These are phyloP conservation scores for Erythrobasidium hasegawianum DNA, from an alignment of 1,284 basidiomycete species.

Conservation along the genomic window DNA sequence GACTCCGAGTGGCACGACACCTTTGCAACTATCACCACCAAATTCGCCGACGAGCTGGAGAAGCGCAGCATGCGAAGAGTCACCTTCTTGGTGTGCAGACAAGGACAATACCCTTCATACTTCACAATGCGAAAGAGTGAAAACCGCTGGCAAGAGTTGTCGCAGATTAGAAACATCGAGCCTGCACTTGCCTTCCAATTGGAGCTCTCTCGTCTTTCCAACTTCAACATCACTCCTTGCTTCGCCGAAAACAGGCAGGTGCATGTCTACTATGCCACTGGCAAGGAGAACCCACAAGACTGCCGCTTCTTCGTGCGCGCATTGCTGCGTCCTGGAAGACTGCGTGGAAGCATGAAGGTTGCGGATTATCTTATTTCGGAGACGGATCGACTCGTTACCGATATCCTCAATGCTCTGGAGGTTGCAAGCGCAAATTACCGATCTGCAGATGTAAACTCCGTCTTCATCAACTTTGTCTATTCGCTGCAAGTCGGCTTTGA, in stretches of 20 bases:
- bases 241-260: slow-evolving; percentile 93
- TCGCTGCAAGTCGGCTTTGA: slow-evolving; percentile 91
- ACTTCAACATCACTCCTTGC: slow-evolving; percentile 92
- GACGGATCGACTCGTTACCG: slow-evolving; percentile 92
- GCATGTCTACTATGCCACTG: slow-evolving; percentile 90
- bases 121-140: slow-evolving; percentile 76
- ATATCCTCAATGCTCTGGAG: slow-evolving; percentile 90
- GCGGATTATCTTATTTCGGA: slow-evolving; percentile 97
- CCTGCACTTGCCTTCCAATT: slow-evolving; percentile 98
- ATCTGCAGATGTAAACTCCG: slow-evolving; percentile 53
- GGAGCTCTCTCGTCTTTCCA: slow-evolving; percentile 89
- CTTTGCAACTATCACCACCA: slow-evolving; percentile 71
- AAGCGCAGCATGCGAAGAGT: slow-evolving; percentile 83
- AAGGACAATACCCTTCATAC: slow-evolving; percentile 88
- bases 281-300: slow-evolving; percentile 92
- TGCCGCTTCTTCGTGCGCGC: slow-evolving; percentile 97
- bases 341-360: slow-evolving; percentile 84
- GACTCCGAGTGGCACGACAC: slow-evolving; percentile 75
- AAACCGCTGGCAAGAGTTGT: slow-evolving; percentile 86
- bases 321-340: slow-evolving; percentile 88
- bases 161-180: slow-evolving; percentile 96
- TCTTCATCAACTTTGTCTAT: slow-evolving; percentile 59
- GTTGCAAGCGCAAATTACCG: slow-evolving; percentile 80
- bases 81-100: slow-evolving; percentile 86
- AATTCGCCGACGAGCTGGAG: slow-evolving; percentile 61